phyloP scores from a whole-genome alignment of 202 grass and related monocot species.

The Schoenoplectus triqueter region DNA sequence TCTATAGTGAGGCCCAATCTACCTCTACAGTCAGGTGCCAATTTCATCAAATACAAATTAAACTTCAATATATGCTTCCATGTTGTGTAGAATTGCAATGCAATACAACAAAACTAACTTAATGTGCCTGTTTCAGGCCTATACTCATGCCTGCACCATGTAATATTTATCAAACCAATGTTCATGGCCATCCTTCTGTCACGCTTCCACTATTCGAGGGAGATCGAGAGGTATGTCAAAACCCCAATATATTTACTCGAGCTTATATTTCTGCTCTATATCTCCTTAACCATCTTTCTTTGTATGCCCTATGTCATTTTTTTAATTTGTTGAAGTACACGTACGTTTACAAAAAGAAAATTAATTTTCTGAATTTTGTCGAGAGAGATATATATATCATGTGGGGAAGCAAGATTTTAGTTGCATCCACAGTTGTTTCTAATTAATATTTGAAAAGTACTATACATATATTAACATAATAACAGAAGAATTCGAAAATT shows the following conservation, averaged over 20 bases:
- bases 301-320: too few relatives aligned
- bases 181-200: slow-evolving; percentile 7
- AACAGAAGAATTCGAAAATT: too few relatives aligned
- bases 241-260: neutral
- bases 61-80: neutral
- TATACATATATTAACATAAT: too few relatives aligned
- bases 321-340: too few relatives aligned
- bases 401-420: too few relatives aligned
- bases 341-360: too few relatives aligned
- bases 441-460: too few relatives aligned
- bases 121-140: slow-evolving; percentile 23
- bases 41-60: slow-evolving; percentile 3
- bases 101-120: neutral
- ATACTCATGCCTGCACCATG: neutral
- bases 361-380: too few relatives aligned
- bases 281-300: neutral
- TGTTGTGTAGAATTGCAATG: slow-evolving; percentile 18
- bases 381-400: too few relatives aligned
- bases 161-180: slow-evolving; percentile 31
- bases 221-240: slow-evolving; percentile 34
- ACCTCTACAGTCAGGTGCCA: slow-evolving; percentile 28
- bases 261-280: neutral
- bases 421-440: too few relatives aligned
- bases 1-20: slow-evolving; percentile 25
- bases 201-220: slow-evolving; percentile 38